Evolutionary conservation across 768 basidiomycete species (phyloP).

Genomic region (Mycena venus): DNA sequence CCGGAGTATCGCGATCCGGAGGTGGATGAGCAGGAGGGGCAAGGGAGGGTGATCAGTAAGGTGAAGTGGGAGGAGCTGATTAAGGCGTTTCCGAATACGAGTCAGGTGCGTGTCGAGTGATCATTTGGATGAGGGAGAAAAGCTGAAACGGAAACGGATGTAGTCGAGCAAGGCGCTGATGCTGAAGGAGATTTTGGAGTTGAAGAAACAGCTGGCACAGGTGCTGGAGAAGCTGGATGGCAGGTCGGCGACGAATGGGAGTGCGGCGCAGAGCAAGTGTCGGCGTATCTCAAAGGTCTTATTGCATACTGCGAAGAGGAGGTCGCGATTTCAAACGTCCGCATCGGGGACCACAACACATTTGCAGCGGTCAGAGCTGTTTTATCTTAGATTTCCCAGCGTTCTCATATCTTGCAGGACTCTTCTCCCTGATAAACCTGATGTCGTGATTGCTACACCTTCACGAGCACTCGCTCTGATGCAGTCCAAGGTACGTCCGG

Average conservation of each 20-base stretch:
- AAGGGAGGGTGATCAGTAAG: constrained; percentile 76
- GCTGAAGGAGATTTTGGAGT: constrained; percentile 69
- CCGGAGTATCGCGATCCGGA: constrained; percentile 70
- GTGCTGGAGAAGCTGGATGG: constrained; percentile 55
- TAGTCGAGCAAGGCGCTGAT: constrained; percentile 82
- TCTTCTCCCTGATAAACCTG: constrained; percentile 72
- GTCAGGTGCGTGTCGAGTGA: constrained; percentile 64
- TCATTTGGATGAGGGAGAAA: background rate
- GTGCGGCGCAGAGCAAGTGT: constrained; percentile 96
- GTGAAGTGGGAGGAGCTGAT: constrained; percentile 79
- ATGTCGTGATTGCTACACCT: constrained; percentile 86
- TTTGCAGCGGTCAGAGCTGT: constrained; percentile 72
- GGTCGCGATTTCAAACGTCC: constrained; percentile 79
- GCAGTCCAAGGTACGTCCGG: constrained; percentile 70
- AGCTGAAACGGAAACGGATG: constrained; percentile 11
- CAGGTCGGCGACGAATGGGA: no score
- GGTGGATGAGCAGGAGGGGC: constrained; percentile 64
- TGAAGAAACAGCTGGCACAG: constrained; percentile 62
- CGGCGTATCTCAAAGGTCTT: constrained; percentile 73
- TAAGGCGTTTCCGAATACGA: constrained; percentile 79
- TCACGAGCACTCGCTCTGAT: constrained; percentile 76
- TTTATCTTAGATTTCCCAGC: no score
- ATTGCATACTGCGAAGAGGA: constrained; percentile 85
- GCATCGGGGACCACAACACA: constrained; percentile 79
- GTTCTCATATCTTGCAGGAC: constrained; percentile 40